Percentiles rank a stretch among this genome's conserved stretches.
These are phyloP conservation scores for Fusarium setosum DNA, from an alignment of 2,329 filamentous ascomycete genomes.

Conservation along the genomic window DNA sequence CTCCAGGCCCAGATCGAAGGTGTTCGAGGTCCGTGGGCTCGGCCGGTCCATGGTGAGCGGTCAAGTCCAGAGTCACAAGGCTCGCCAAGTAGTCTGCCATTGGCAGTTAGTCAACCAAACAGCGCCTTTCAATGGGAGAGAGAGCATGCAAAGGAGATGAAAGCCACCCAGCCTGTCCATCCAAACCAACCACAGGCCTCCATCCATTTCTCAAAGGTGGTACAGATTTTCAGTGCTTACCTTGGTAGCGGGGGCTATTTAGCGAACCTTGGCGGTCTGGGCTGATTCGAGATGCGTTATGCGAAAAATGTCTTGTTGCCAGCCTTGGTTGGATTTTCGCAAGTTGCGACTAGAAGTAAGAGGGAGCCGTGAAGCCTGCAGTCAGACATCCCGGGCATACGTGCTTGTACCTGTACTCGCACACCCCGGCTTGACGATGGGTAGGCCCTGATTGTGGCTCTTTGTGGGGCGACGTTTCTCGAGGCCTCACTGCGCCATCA, in stretches of 20 bases:
- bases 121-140: conserved; percentile 2
- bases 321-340: conserved; percentile 9
- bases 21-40: conserved; percentile 13
- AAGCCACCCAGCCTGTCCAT: conserved; percentile 2
- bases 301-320: conserved; percentile 3
- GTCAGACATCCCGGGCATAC: neutral
- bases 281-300: neutral
- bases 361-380: neutral
- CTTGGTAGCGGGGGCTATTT: conserved; percentile 2
- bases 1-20: conserved; percentile 12
- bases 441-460: conserved; percentile 6
- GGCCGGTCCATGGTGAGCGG: conserved; percentile 3
- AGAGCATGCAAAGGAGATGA: conserved; percentile 19
- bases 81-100: conserved; percentile 7
- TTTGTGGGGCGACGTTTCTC: conserved; percentile 16
- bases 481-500: conserved; percentile 19
- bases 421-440: conserved; percentile 5
- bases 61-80: neutral
- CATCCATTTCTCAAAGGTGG: conserved; percentile 4
- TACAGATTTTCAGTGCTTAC: neutral
- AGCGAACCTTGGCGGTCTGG: neutral
- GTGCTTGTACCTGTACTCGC: neutral
- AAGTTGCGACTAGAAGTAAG: neutral
- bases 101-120: conserved; percentile 23
- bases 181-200: conserved; percentile 11